phyloP scores from a whole-genome alignment of 345 rosid genomes.

The Gynandropsis gynandra region DNA sequence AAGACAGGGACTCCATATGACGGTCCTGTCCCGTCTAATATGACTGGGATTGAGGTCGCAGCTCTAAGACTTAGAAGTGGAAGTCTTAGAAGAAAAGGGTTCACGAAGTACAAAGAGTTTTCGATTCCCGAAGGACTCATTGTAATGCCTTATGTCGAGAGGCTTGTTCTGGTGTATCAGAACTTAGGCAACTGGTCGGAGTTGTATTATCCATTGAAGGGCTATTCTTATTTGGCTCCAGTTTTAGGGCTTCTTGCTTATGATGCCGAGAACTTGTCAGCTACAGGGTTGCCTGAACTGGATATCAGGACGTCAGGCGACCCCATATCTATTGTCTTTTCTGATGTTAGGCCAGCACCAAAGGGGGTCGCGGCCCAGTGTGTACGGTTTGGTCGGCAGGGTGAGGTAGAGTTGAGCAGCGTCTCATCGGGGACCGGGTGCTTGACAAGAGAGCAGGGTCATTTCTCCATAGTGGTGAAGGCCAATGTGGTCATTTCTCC shows the following conservation, averaged over 20 bases:
- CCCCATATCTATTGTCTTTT: slow-evolving; percentile 23
- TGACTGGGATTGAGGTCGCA: slow-evolving; percentile 51
- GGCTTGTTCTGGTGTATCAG: slow-evolving; percentile 67
- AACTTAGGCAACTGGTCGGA: slow-evolving; percentile 61
- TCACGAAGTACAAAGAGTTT: slow-evolving; percentile 43
- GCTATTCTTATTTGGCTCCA: slow-evolving; percentile 43
- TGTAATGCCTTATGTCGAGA: slow-evolving; percentile 42
- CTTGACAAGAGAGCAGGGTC: background rate
- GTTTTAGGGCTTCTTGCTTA: slow-evolving; percentile 69
- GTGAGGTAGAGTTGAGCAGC: background rate
- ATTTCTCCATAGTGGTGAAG: background rate
- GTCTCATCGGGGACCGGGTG: background rate
- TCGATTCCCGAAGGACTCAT: slow-evolving; percentile 38
- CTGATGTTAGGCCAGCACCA: slow-evolving; percentile 31
- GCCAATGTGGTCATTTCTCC: background rate
- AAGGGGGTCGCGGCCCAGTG: slow-evolving; percentile 33
- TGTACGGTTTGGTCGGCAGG: background rate
- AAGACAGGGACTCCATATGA: slow-evolving; percentile 47
- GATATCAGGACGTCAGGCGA: background rate
- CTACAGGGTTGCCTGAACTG: slow-evolving; percentile 32
- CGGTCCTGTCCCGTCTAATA: slow-evolving; percentile 44
- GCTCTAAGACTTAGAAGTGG: slow-evolving; percentile 69
- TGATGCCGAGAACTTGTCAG: slow-evolving; percentile 44
- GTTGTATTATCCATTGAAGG: slow-evolving; percentile 38
- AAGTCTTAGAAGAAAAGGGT: slow-evolving; percentile 46